These are phyloP conservation scores for Quercus engelmannii DNA, from an alignment of 306 rosid species.

Conservation along the genomic window DNA sequence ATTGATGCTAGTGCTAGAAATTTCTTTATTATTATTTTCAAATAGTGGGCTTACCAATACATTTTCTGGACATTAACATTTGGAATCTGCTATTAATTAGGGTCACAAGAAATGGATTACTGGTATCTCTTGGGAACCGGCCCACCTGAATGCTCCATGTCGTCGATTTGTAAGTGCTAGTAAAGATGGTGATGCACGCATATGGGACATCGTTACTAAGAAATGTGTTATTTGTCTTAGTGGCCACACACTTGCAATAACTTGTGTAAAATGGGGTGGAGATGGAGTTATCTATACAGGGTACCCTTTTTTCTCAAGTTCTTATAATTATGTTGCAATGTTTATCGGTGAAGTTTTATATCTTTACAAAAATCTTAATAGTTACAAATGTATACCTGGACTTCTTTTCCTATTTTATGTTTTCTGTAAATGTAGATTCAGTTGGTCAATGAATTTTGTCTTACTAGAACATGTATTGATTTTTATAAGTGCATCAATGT, in stretches of 20 bases:
- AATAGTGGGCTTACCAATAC: background rate
- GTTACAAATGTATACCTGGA: background rate
- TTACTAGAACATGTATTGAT: background rate
- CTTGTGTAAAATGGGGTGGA: constrained; percentile 98
- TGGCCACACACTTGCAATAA: constrained; percentile 90
- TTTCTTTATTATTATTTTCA: background rate
- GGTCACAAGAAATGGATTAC: constrained; percentile 97
- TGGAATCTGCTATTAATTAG: constrained; percentile 31
- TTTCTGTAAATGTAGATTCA: background rate
- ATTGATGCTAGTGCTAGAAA: background rate
- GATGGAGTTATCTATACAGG: constrained; percentile 94
- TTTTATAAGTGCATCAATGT: background rate
- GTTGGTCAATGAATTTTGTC: background rate
- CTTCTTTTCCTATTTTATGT: background rate
- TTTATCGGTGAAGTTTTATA: background rate
- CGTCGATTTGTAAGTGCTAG: constrained; percentile 96
- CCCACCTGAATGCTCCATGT: constrained; percentile 79
- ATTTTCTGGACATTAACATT: background rate
- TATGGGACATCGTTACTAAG: constrained; percentile 77
- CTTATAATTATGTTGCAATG: background rate
- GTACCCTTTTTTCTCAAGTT: constrained; percentile 31
- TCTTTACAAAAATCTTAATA: background rate
- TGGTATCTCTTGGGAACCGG: constrained; percentile 97
- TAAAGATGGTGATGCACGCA: constrained; percentile 97
- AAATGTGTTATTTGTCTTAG: constrained; percentile 63